phyloP scores from a whole-genome alignment of 2,329 filamentous ascomycete genomes.

The Clarireedia monteithiana region DNA sequence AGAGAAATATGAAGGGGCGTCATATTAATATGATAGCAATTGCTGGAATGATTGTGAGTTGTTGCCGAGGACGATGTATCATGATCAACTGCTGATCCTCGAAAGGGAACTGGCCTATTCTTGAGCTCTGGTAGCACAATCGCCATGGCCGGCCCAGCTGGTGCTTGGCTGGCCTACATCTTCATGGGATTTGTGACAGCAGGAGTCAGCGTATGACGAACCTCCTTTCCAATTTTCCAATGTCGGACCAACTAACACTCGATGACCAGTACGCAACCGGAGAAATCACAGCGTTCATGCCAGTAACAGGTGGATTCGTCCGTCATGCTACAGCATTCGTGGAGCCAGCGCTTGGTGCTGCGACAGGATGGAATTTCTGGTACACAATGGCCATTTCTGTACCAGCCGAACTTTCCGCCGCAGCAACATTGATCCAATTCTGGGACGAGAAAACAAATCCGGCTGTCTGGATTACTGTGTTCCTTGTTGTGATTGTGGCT shows the following conservation, averaged over 20 bases:
- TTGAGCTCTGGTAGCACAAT: constrained; percentile 41
- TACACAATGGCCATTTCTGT: constrained; percentile 43
- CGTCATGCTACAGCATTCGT: constrained; percentile 32
- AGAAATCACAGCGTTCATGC: constrained; percentile 34
- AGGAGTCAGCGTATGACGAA: constrained; percentile 35
- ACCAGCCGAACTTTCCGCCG: constrained; percentile 51
- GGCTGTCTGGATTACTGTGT: constrained; percentile 34
- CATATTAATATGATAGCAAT: constrained; percentile 37
- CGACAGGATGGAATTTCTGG: constrained; percentile 38
- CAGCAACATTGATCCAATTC: constrained; percentile 54
- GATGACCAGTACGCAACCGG: not conserved
- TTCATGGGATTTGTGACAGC: constrained; percentile 43
- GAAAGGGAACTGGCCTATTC: constrained; percentile 43
- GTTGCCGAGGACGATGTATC: constrained; percentile 38
- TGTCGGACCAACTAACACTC: not conserved
- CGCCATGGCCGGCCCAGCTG: constrained; percentile 39
- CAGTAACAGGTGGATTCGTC: constrained; percentile 36
- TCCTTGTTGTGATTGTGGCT: constrained; percentile 32
- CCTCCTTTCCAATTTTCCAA: not conserved
- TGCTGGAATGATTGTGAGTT: constrained; percentile 39
- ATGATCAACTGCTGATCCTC: not conserved
- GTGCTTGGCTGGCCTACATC: constrained; percentile 34
- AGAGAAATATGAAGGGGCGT: constrained; percentile 41
- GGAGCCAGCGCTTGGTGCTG: constrained; percentile 31
- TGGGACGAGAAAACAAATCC: constrained; percentile 53